Conservation (phyloP, 2,329 filamentous ascomycete genomes). For the Pseudopyricularia cyperi region DNA sequence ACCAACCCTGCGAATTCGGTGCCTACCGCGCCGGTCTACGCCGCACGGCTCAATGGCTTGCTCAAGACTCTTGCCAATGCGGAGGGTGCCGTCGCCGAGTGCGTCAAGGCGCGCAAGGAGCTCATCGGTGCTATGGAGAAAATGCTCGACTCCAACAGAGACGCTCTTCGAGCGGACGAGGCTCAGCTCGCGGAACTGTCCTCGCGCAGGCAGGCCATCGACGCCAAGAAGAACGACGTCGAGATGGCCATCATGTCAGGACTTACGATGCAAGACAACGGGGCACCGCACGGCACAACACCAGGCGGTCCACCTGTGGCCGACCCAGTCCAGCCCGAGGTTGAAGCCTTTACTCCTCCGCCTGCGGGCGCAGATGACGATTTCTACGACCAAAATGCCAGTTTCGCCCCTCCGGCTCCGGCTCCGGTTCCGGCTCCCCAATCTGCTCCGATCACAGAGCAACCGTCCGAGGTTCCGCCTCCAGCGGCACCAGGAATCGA, state of each 20-base stretch:
- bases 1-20: slow-evolving; percentile 52
- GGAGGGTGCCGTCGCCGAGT: slow-evolving; percentile 78
- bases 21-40: slow-evolving; percentile 80
- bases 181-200: slow-evolving; percentile 48
- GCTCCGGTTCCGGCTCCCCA: slow-evolving; percentile 5
- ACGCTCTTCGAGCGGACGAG: slow-evolving; percentile 58
- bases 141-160: slow-evolving; percentile 61
- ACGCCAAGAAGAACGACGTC: slow-evolving; percentile 74
- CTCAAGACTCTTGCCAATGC: slow-evolving; percentile 80
- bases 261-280: slow-evolving; percentile 26
- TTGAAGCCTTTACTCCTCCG: slow-evolving; percentile 59
- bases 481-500: slow-evolving; percentile 21
- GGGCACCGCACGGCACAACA: slow-evolving; percentile 22
- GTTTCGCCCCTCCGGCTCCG: neutral
- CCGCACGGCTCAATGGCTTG: slow-evolving; percentile 78
- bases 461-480: slow-evolving; percentile 7
- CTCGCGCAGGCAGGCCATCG: slow-evolving; percentile 57
- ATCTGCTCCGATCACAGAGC: slow-evolving; percentile 2
- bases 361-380: slow-evolving; percentile 33
- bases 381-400: slow-evolving; percentile 8
- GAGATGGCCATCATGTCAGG: slow-evolving; percentile 86
- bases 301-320: slow-evolving; percentile 60
- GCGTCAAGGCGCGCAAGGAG: slow-evolving; percentile 69
- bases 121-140: slow-evolving; percentile 74
- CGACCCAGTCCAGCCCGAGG: slow-evolving; percentile 34